Base-by-base conservation (phyloP, 371 early-diverging fungal genomes). In the Phascolomyces articulosus region DNA sequence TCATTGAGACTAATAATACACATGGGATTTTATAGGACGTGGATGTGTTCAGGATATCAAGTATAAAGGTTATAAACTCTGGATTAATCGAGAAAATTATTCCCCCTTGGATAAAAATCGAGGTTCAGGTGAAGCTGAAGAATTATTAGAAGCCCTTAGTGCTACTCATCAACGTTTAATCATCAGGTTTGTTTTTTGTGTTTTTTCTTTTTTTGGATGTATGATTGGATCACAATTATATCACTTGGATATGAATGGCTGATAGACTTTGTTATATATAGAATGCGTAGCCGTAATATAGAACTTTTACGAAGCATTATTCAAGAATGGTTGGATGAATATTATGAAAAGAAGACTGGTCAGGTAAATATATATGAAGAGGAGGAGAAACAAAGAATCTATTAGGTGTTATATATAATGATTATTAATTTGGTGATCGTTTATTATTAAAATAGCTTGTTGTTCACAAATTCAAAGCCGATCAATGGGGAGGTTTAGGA, bases 311-410 rank as follows among this genome's bases (percentile, higher is more conserved):
- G 70, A 41, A 8, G 51, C 0, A 67, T 71, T 40, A 58, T 79
- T 23, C 77, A 79, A 66, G 79, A 76, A 69, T 79, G 79, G 79
- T 66, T 76, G 10, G 66, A 76, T 54, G 28, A 38, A 2, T 64
- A 74, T 48, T 69, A 66, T 38, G 64, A 69, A 65, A 70, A 70
- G 54, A 65, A 68, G 27, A 44, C 55, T 26, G 77, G 73, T 18
- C 51, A 78, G 69, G 65, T 57, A 51, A 51, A 65, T 24, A 8
- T n/a, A 63, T 9, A 29, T 44, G 40, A 40, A 51, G 38, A 51
- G 60, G 8, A 51, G 38, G 23, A 18, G 27, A 18, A 18, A 56
- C 34, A 55, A 40, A 51, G 38, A 55, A 24, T 68, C 29, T 31
- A n/a, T 40, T 23, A 16, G 27, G 20, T 51, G 6, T 26, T 63